Evolutionary conservation across 139 green algal species (phyloP).

Genomic region (Desmodesmus armatus): DNA sequence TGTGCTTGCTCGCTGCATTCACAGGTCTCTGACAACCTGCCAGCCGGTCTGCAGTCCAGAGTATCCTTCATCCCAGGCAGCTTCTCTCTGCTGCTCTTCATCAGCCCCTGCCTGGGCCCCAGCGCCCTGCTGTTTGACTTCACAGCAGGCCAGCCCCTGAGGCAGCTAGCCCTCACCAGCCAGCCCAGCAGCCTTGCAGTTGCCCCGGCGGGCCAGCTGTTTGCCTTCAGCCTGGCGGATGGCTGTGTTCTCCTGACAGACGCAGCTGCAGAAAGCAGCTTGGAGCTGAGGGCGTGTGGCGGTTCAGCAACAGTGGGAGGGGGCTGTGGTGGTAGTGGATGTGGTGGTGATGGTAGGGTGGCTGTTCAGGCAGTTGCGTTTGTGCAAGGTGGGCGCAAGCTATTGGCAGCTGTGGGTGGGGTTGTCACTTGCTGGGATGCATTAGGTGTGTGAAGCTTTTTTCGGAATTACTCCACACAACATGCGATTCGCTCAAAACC

Average conservation of each 20-base stretch:
- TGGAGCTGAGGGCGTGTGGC: background rate
- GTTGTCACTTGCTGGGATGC: conserved; percentile 11
- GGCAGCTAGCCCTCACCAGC: background rate
- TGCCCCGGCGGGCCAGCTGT: background rate
- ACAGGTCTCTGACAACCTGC: conserved; percentile 34
- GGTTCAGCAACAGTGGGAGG: background rate
- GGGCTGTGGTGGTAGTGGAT: background rate
- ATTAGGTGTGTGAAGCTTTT: background rate
- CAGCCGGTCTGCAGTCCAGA: background rate
- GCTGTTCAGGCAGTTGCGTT: background rate
- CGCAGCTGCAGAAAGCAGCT: background rate
- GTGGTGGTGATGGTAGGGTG: background rate
- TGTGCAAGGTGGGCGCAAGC: background rate
- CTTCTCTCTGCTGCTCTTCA: conserved; percentile 41
- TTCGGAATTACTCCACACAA: no score
- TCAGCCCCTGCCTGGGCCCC: conserved; percentile 27
- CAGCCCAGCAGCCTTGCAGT: background rate
- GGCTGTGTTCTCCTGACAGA: conserved; percentile 25
- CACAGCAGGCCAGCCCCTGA: background rate
- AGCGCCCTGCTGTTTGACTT: conserved; percentile 16
- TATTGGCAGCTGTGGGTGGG: conserved; percentile 13
- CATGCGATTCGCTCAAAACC: no score
- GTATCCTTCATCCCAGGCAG: conserved; percentile 21
- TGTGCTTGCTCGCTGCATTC: no score
- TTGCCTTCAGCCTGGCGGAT: conserved; percentile 24